Evolutionary conservation across 345 rosid genomes (phyloP), one percentile per base, ranked within the genome.

Genomic region (Dimocarpus longan): DNA sequence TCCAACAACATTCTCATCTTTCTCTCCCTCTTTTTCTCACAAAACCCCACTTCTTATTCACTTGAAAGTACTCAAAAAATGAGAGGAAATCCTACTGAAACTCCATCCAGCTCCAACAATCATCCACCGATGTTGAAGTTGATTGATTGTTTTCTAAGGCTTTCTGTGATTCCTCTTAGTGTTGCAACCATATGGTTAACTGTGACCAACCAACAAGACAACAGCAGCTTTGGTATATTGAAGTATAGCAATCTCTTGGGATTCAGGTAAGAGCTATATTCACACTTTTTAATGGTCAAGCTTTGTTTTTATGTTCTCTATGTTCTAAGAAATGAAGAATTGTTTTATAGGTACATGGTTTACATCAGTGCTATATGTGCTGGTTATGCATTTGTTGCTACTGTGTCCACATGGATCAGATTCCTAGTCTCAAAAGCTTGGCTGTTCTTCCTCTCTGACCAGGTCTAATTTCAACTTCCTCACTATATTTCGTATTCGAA

Each of bases 371-470:
- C 88, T 77, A 77, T 90, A 43, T 83, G 85, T 86, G 94, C 84
- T 57, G 83, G 77, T 42, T 95, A 93, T 91, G 98, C 98, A 82
- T 62, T 90, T 76, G 50, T 86, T 73, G 90, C 97, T 43, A 83
- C 82, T 59, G 16, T 86, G 11, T 88, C 85, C 76, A 80, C 88
- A 43, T 90, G 97, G 92, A 68, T 93, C 86, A 84, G 68, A 64
- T 82, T 81, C 84, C 79, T 91, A 18, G 91, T 79, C 60, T 43
- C 89, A 75, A 90, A 85, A 88, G 90, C 92, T 44, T 94, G 99
- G 98, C 73, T 94, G 42, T 86, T 93, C 88, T 96, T 94, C 78
- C 68, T 91, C 84, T 87, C 95, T 70, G 99, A 96, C 80, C 97
- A 96, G 97, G 99, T 95, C 80, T 48, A 32, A 26, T 6, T 22